Conservation (phyloP, 805 yeast species). For the Metschnikowia continentalis region DNA sequence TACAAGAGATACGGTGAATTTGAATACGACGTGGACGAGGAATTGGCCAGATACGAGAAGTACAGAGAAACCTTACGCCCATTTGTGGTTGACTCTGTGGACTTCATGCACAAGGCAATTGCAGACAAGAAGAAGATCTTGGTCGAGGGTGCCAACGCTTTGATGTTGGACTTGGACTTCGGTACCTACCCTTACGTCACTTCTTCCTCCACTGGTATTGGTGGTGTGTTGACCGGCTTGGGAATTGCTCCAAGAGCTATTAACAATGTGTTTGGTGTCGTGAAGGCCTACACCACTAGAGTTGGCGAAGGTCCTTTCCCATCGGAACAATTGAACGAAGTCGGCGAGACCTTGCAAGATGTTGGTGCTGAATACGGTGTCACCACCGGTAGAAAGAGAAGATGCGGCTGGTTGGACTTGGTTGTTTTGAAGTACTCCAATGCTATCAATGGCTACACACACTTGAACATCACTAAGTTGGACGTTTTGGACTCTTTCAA, state of each 20-base stretch:
- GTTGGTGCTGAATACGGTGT: conserved; percentile 97
- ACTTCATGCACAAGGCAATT: conserved; percentile 75
- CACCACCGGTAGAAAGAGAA: conserved; percentile 97
- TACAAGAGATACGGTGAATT: conserved; percentile 89
- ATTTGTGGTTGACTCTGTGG: conserved; percentile 89
- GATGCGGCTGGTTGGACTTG: conserved; percentile 98
- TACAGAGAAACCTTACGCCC: conserved; percentile 76
- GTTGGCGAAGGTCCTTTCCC: conserved; percentile 99
- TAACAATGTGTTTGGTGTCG: conserved; percentile 86
- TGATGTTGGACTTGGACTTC: conserved; percentile 95
- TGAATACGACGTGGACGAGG: conserved; percentile 79
- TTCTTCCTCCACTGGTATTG: conserved; percentile 92
- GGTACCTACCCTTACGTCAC: conserved; percentile 99
- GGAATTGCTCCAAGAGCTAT: conserved; percentile 91
- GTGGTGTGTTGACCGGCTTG: conserved; percentile 95
- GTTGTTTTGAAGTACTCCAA: conserved; percentile 92
- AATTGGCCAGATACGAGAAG: conserved; percentile 70
- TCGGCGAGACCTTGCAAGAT: conserved; percentile 80
- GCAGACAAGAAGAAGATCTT: conserved; percentile 76
- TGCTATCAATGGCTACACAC: conserved; percentile 90
- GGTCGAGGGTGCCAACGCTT: conserved; percentile 97
- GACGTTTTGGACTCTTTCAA: conserved; percentile 90
- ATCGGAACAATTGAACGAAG: conserved; percentile 85
- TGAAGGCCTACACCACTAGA: conserved; percentile 96
- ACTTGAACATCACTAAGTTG: conserved; percentile 89